Base-by-base conservation (phyloP, 2,329 filamentous ascomycete genomes). In the Drechslerella dactyloides region DNA sequence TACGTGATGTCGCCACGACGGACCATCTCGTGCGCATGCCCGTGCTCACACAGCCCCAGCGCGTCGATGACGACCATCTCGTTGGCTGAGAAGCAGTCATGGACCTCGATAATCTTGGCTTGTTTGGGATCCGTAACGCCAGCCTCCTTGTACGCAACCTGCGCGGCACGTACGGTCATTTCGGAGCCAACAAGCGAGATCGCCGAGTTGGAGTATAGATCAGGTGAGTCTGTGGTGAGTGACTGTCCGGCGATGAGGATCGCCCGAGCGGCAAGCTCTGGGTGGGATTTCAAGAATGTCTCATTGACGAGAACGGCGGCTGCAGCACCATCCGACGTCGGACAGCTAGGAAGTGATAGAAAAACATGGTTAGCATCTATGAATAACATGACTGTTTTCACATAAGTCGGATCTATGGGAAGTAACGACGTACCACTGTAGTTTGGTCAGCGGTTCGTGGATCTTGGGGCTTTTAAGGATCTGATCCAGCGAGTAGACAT, bases 51-150 rank as follows among this genome's bases (percentile, higher is more conserved):
- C 10, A 97, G 84, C 1, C 91, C 92, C 0, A 97, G 84, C 0
- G 91, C 91, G 78, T 97, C 93, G 56, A 97, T 87, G 1, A 87
- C 88, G 57, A 94, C 85, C 89, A 97, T 90, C 83, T 97, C 91
- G 79, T 97, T 97, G 24, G 93, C 88, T 17, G 88, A 92, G 85
- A 97, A 97, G 83, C 94, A 97, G 82, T 97, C 94, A 81, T 97
- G 94, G 72, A 97, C 83, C 82, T 97, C 93, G 78, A 91, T 92
- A 15, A 97, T 90, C 77, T 89, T 87, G 74, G 93, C 85, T 75
- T 96, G 90, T 35, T 82, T 80, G 0, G 90, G 82, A 3, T 81
- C 82, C 1, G 87, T 84, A 70, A 90, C 82, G 21, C 86, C 85
- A 0, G 92, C 91, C 81, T 97, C 90, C 33, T 81, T 83, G 73